phyloP scores from a whole-genome alignment of 345 rosid species.

The Tarenaya hassleriana region DNA sequence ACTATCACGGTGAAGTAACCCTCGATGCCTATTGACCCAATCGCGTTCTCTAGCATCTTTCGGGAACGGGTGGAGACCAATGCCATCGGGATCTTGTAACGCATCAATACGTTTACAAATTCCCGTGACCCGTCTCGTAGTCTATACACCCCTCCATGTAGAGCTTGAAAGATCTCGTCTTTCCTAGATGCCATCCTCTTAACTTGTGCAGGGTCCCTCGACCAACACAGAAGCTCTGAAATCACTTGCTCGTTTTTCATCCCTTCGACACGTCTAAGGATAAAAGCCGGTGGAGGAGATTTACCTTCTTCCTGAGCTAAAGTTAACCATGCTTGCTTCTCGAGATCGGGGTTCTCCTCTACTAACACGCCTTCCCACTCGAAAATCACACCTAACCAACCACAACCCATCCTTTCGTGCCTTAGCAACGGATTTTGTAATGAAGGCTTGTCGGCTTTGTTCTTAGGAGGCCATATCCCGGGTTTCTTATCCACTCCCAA shows the following conservation, averaged over 20 bases:
- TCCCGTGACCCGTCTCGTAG: slow-evolving; percentile 73
- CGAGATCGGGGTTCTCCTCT: slow-evolving; percentile 73
- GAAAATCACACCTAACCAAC: slow-evolving; percentile 95
- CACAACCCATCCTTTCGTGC: slow-evolving; percentile 94
- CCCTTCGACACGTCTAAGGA: slow-evolving; percentile 71
- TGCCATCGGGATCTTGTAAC: slow-evolving; percentile 91
- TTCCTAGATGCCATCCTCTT: slow-evolving; percentile 74
- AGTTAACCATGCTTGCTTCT: slow-evolving; percentile 77
- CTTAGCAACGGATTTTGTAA: slow-evolving; percentile 83
- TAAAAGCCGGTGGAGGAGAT: slow-evolving; percentile 69
- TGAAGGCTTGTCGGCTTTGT: slow-evolving; percentile 75
- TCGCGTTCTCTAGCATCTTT: slow-evolving; percentile 64
- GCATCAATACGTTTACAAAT: slow-evolving; percentile 78
- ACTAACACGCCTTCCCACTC: slow-evolving; percentile 95
- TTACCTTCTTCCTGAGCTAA: slow-evolving; percentile 88
- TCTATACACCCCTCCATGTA: slow-evolving; percentile 78
- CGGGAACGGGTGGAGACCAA: slow-evolving; percentile 82
- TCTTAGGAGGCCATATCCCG: slow-evolving; percentile 76
- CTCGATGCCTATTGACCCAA: slow-evolving; percentile 53
- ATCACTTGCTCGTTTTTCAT: slow-evolving; percentile 96
- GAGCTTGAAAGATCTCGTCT: slow-evolving; percentile 71
- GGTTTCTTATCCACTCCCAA: slow-evolving; percentile 45
- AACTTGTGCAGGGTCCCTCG: slow-evolving; percentile 66
- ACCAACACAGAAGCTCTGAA: slow-evolving; percentile 97
- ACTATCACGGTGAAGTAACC: slow-evolving; percentile 64